These are phyloP conservation scores for Saccharomycopsis vini DNA, from an alignment of 805 yeast genomes.

Conservation along the genomic window DNA sequence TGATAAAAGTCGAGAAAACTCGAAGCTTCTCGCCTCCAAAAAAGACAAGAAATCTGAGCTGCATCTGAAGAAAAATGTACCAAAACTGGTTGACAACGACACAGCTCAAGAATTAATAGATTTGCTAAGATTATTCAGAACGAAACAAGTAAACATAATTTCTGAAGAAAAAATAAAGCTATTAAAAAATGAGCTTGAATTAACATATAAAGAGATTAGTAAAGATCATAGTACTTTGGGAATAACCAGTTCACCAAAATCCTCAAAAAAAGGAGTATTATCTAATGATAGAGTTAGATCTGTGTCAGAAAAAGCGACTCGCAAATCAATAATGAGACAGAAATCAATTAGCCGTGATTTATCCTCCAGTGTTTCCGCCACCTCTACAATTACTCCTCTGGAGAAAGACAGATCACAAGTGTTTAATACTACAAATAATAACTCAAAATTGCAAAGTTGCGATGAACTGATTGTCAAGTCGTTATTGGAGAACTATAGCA, in stretches of 20 bases:
- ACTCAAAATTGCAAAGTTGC: neutral
- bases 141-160: neutral
- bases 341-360: neutral
- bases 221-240: neutral
- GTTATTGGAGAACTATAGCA: constrained; percentile 33
- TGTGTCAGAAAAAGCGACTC: neutral
- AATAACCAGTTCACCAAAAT: neutral
- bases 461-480: neutral
- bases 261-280: neutral
- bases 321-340: neutral
- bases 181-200: too few species aligned
- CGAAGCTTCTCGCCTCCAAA: too few species aligned
- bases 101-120: too few species aligned
- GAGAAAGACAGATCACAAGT: neutral
- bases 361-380: neutral
- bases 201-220: too few species aligned
- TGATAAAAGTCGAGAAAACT: too few species aligned
- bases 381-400: neutral
- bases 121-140: too few species aligned
- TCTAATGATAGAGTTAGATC: neutral
- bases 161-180: neutral
- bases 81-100: too few species aligned
- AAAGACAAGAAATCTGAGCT: too few species aligned
- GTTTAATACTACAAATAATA: neutral
- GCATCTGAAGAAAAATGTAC: too few species aligned